Evolutionary conservation across 345 rosid species (phyloP).

Genomic region (Firmiana major): DNA sequence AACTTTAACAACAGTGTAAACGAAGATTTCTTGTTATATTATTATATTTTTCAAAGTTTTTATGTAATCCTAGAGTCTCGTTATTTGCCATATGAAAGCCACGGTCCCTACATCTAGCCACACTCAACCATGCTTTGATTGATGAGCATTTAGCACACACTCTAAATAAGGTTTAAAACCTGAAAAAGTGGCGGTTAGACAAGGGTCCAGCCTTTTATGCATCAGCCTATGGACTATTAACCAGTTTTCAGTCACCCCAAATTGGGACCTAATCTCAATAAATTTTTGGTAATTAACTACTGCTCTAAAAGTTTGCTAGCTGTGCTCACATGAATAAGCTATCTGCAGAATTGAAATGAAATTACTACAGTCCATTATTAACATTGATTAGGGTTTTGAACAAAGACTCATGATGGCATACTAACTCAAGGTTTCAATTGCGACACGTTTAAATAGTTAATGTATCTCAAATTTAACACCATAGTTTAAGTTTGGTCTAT

Average conservation of each 20-base stretch:
- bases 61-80: neutral
- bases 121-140: neutral
- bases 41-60: neutral
- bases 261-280: neutral
- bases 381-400: neutral
- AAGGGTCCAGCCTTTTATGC: neutral
- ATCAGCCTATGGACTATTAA: neutral
- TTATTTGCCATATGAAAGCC: neutral
- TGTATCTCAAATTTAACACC: too few species aligned
- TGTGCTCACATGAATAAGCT: neutral
- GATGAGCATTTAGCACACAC: neutral
- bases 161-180: neutral
- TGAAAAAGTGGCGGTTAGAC: neutral
- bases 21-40: too few species aligned
- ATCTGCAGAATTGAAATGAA: neutral
- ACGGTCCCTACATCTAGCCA: neutral
- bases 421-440: neutral
- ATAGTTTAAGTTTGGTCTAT: too few species aligned
- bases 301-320: neutral
- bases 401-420: neutral
- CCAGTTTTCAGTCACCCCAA: neutral
- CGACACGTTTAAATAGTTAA: too few species aligned
- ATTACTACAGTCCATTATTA: neutral
- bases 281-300: neutral
- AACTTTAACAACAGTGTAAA: too few species aligned